phyloP scores from a whole-genome alignment of 2,329 filamentous ascomycete genomes.

The Sporothrix euskadiensis region DNA sequence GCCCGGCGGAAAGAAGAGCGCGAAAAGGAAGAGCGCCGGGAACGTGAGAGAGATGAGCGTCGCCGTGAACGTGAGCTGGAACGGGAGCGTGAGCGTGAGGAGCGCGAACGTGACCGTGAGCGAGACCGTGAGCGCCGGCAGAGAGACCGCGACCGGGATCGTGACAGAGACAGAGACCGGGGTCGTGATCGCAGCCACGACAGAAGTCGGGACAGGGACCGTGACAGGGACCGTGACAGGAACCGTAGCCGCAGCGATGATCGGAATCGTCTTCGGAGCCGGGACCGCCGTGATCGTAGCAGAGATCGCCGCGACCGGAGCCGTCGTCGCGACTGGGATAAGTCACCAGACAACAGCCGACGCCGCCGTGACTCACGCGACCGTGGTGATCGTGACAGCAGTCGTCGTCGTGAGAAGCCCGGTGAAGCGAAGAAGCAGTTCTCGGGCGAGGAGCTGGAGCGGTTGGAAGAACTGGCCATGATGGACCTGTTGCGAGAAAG shows the following conservation, averaged over 20 bases:
- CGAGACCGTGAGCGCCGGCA: slow-evolving; percentile 38
- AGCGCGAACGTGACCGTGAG: slow-evolving; percentile 44
- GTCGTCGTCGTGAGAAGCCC: slow-evolving; percentile 53
- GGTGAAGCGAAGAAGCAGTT: slow-evolving; percentile 55
- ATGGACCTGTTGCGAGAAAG: slow-evolving; percentile 62
- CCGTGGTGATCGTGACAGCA: slow-evolving; percentile 42
- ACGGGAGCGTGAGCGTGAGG: slow-evolving; percentile 48
- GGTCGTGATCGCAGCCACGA: slow-evolving; percentile 39
- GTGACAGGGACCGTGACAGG: slow-evolving; percentile 28
- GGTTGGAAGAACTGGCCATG: slow-evolving; percentile 59
- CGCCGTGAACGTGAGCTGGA: slow-evolving; percentile 49
- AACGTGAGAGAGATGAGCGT: slow-evolving; percentile 46
- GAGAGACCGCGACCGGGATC: slow-evolving; percentile 35
- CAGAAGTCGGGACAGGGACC: slow-evolving; percentile 2
- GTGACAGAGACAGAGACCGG: slow-evolving; percentile 38
- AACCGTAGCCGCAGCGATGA: slow-evolving; percentile 31
- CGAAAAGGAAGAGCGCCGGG: slow-evolving; percentile 42
- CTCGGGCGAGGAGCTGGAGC: slow-evolving; percentile 59
- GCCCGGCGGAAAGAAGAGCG: slow-evolving; percentile 41
- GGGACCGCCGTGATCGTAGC: slow-evolving; percentile 53
- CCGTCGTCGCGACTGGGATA: neutral
- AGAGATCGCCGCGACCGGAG: neutral
- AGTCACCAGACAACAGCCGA: neutral
- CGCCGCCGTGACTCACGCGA: slow-evolving; percentile 47
- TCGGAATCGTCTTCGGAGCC: slow-evolving; percentile 42